phyloP scores from a whole-genome alignment of 225 moss, liverwort and hornwort species.

The Rhytidiadelphus loreus region DNA sequence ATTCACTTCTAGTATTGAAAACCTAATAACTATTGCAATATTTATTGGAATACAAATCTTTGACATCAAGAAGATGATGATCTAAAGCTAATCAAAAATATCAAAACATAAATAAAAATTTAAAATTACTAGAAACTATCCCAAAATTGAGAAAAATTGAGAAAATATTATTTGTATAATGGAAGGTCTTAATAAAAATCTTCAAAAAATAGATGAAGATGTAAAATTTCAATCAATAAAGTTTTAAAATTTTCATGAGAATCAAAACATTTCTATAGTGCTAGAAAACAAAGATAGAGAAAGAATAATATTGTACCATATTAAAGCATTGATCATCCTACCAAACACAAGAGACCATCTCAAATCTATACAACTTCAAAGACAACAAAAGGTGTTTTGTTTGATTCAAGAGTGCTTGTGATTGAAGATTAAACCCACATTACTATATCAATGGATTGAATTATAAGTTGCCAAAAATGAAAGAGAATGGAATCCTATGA shows the following conservation, averaged over 20 bases:
- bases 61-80: no score
- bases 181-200: no score
- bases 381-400: neutral
- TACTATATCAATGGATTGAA: neutral
- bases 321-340: neutral
- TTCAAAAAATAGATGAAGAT: neutral
- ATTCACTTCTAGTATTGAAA: rapidly evolving
- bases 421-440: neutral
- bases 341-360: neutral
- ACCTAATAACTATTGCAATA: no score
- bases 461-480: no score
- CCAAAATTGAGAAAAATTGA: no score
- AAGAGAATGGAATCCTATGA: no score
- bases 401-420: neutral
- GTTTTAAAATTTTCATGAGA: no score
- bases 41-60: no score
- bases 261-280: neutral
- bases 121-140: no score
- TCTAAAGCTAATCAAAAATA: no score
- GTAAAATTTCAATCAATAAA: neutral
- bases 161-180: no score
- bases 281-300: neutral
- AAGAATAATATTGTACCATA: neutral
- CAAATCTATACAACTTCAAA: neutral
- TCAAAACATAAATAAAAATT: no score